A percentile compares a stretch with the other conserved stretches of the same genome.
These are phyloP conservation scores for Colletotrichum euphorbiae DNA, from an alignment of 2,329 filamentous ascomycete species.

Conservation along the genomic window DNA sequence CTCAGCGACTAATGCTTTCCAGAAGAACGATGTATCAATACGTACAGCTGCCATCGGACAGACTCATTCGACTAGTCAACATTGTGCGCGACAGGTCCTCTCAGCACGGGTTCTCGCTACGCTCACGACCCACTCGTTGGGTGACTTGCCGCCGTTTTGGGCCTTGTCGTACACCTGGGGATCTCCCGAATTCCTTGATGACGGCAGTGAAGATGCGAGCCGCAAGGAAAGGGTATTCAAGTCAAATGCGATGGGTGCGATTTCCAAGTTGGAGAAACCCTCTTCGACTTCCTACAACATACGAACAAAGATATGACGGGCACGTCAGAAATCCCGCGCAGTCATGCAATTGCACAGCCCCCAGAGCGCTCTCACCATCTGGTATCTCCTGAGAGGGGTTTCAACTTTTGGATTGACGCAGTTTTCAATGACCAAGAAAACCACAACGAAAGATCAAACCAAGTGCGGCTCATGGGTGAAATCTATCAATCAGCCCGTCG, in stretches of 20 bases:
- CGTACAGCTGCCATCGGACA: conserved; percentile 30
- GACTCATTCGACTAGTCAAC: conserved; percentile 18
- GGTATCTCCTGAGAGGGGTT: neutral
- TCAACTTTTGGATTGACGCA: conserved; percentile 41
- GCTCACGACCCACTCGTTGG: neutral
- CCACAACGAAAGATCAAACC: conserved; percentile 31
- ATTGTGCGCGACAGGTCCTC: neutral
- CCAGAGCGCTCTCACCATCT: neutral
- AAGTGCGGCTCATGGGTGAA: conserved; percentile 42
- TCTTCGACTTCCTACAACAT: conserved; percentile 18
- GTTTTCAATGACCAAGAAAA: conserved; percentile 41
- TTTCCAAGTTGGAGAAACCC: conserved; percentile 5
- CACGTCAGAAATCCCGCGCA: too few relatives aligned
- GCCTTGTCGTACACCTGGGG: conserved; percentile 31
- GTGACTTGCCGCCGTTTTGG: conserved; percentile 1
- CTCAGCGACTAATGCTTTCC: rapidly evolving
- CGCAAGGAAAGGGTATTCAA: neutral
- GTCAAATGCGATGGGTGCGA: conserved; percentile 11
- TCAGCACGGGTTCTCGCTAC: neutral
- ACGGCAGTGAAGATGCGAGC: neutral
- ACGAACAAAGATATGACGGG: conserved; percentile 5
- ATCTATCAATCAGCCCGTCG: conserved; percentile 37
- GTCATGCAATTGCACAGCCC: neutral
- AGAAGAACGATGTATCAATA: neutral
- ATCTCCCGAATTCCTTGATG: neutral